Conservation (phyloP, 805 yeast genomes). For the Lachancea sp. region DNA sequence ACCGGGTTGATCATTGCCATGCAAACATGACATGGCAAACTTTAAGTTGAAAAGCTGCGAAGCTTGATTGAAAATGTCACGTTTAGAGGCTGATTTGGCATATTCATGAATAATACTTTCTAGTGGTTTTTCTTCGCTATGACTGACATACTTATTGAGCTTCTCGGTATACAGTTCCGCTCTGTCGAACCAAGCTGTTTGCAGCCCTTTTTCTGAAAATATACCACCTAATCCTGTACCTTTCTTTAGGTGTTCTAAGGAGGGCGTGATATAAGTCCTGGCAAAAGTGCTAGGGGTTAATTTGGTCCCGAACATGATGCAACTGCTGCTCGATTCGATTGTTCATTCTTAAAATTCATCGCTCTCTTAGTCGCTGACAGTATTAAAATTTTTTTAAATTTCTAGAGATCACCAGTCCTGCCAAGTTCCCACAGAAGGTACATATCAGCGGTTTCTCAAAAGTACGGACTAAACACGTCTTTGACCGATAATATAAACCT, state of each 20-base stretch:
- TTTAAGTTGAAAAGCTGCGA: constrained; percentile 35
- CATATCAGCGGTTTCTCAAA: too few relatives aligned
- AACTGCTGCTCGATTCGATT: background rate
- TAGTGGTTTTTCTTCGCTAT: constrained; percentile 21
- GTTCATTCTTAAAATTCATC: background rate
- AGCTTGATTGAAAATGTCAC: constrained; percentile 35
- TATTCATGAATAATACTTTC: constrained; percentile 25
- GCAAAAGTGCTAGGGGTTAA: constrained; percentile 6
- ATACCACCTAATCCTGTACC: constrained; percentile 44
- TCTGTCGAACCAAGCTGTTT: constrained; percentile 46
- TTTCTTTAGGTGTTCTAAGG: constrained; percentile 23
- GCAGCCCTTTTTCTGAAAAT: constrained; percentile 41
- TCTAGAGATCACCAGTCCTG: background rate
- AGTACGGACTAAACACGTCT: too few relatives aligned
- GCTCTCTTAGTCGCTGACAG: background rate
- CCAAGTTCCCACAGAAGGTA: too few relatives aligned
- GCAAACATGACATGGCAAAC: constrained; percentile 34
- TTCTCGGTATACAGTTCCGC: constrained; percentile 35
- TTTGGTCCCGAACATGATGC: constrained; percentile 6
- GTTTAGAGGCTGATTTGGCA: constrained; percentile 29
- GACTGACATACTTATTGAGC: constrained; percentile 34
- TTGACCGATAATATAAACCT: too few relatives aligned
- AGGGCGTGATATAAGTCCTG: constrained; percentile 20
- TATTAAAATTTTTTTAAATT: background rate
- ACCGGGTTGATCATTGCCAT: constrained; percentile 17